A percentile compares a stretch with the other conserved stretches of the same genome.
Evolutionary conservation across 2,329 filamentous ascomycete species (phyloP).

Genomic region (Paracoccidioides lutzii): DNA sequence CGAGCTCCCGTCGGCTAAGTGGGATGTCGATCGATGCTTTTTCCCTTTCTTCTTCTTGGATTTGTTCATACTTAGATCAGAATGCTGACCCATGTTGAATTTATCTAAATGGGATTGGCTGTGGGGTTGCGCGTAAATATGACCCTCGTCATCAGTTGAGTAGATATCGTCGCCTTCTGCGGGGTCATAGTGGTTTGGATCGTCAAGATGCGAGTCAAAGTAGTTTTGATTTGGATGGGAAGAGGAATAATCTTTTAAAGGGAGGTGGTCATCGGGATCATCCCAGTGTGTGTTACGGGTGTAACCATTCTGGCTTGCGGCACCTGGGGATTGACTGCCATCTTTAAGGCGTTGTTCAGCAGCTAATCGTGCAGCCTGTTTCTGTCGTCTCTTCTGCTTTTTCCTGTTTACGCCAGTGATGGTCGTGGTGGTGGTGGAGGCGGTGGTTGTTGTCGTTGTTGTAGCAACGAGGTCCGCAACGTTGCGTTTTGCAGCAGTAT

Average conservation of each 20-base stretch:
- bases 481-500: constrained; percentile 1
- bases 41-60: constrained; percentile 32
- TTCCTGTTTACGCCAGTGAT: constrained; percentile 58
- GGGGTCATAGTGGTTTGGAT: constrained; percentile 28
- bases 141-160: constrained; percentile 43
- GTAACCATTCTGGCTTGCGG: constrained; percentile 25
- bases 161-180: constrained; percentile 43
- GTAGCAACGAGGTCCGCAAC: constrained; percentile 1
- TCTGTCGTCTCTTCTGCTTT: constrained; percentile 86
- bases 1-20: constrained; percentile 25
- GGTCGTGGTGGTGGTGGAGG: background rate
- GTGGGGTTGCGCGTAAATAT: constrained; percentile 21
- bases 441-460: background rate
- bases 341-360: constrained; percentile 37
- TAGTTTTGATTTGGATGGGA: constrained; percentile 17
- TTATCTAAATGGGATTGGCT: constrained; percentile 14
- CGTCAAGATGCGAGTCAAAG: constrained; percentile 20
- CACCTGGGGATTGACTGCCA: constrained; percentile 15
- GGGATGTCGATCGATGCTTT: constrained; percentile 23
- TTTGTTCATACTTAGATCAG: constrained; percentile 20
- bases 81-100: constrained; percentile 13
- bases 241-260: constrained; percentile 12
- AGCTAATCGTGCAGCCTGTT: constrained; percentile 60
- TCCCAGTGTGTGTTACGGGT: constrained; percentile 15
- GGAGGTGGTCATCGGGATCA: background rate